phyloP scores from a whole-genome alignment of 2,329 filamentous ascomycete species.

The Cladophialophora psammophila region DNA sequence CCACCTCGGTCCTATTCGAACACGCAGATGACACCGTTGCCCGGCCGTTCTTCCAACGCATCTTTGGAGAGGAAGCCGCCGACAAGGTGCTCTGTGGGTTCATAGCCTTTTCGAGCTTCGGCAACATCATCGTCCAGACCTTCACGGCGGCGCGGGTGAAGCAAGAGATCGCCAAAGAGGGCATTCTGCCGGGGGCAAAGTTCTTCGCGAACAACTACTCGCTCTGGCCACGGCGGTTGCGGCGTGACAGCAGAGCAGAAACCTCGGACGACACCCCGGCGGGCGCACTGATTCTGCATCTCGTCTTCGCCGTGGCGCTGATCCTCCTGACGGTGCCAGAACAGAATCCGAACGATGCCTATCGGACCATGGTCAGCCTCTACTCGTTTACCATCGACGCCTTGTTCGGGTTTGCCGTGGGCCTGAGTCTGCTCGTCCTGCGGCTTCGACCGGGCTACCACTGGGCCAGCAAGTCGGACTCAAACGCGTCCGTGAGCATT shows the following conservation, averaged over 20 bases:
- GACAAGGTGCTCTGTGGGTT: constrained; percentile 56
- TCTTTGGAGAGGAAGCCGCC: constrained; percentile 43
- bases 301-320: constrained; percentile 47
- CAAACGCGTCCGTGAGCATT: constrained; percentile 9
- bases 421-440: constrained; percentile 32
- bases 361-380: constrained; percentile 46
- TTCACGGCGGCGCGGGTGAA: constrained; percentile 63
- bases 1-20: constrained; percentile 6
- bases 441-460: constrained; percentile 6
- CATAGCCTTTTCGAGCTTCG: constrained; percentile 62
- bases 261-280: constrained; percentile 48
- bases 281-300: constrained; percentile 50
- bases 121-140: constrained; percentile 65
- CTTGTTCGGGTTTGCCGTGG: constrained; percentile 43
- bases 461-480: constrained; percentile 6
- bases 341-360: constrained; percentile 40
- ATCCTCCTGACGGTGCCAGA: constrained; percentile 43
- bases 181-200: constrained; percentile 59
- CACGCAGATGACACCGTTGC: constrained; percentile 38
- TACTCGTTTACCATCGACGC: constrained; percentile 53
- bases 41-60: constrained; percentile 43
- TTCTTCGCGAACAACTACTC: constrained; percentile 52
- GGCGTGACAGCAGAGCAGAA: constrained; percentile 21
- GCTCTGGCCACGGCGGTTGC: constrained; percentile 39
- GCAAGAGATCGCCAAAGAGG: constrained; percentile 68